These are phyloP conservation scores for Aeschynomene evenia DNA, from an alignment of 306 rosid genomes.

Conservation along the genomic window DNA sequence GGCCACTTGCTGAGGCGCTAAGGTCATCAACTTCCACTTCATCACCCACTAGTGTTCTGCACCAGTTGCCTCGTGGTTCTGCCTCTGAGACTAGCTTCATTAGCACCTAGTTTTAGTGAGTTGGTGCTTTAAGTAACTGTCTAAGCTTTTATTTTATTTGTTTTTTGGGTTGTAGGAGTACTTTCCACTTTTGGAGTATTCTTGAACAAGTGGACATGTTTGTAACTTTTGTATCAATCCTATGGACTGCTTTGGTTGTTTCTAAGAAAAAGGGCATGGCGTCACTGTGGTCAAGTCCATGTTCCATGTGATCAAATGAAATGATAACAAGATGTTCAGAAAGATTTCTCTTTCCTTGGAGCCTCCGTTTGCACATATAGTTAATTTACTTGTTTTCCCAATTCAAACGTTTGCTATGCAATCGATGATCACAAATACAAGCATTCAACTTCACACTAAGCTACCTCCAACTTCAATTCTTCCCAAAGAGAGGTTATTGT, in stretches of 20 bases:
- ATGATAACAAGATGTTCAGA: background rate
- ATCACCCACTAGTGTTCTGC: slow-evolving; percentile 84
- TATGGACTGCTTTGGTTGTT: slow-evolving; percentile 4
- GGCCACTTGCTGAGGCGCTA: slow-evolving; percentile 93
- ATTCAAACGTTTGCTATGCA: background rate
- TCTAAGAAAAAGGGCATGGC: background rate
- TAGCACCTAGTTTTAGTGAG: slow-evolving; percentile 38
- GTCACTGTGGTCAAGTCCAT: background rate
- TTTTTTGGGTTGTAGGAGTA: background rate
- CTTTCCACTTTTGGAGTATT: slow-evolving; percentile 19
- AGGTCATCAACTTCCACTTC: slow-evolving; percentile 72
- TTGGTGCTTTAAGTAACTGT: background rate
- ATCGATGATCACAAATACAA: too few relatives aligned
- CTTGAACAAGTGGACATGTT: slow-evolving; percentile 4
- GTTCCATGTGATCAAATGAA: background rate
- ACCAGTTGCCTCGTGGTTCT: slow-evolving; percentile 62
- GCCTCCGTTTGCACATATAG: background rate
- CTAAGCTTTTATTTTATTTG: background rate
- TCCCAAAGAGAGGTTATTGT: background rate
- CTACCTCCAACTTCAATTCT: background rate
- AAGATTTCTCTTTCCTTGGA: background rate
- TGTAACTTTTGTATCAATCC: background rate
- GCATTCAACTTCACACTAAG: background rate
- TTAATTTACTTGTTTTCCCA: background rate
- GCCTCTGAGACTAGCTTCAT: slow-evolving; percentile 58